Evolutionary conservation across 1,284 basidiomycete species (phyloP).

Genomic region (Naganishia sp.): DNA sequence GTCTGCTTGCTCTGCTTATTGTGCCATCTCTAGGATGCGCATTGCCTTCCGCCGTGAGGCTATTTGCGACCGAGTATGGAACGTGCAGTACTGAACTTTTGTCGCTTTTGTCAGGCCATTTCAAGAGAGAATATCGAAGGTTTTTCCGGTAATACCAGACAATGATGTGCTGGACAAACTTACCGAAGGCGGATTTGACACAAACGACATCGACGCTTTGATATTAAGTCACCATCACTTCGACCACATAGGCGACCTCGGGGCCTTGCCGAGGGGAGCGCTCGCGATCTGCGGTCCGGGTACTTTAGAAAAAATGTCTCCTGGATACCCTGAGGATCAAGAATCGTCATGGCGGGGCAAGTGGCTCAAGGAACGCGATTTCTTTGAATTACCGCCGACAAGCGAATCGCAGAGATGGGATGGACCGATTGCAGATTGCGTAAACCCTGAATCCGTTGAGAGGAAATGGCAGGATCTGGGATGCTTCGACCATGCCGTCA

Average conservation of each 20-base stretch:
- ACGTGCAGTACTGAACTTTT: no score
- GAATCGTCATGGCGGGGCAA: conserved; percentile 34
- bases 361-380: conserved; percentile 36
- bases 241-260: conserved; percentile 30
- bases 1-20: neutral
- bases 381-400: conserved; percentile 35
- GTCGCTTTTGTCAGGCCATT: neutral
- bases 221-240: conserved; percentile 37
- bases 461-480: conserved; percentile 34
- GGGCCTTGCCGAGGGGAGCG: neutral
- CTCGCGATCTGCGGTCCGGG: conserved; percentile 35
- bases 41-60: no score
- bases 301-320: conserved; percentile 35
- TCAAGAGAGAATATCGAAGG: conserved; percentile 32
- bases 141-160: conserved; percentile 31
- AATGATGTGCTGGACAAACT: conserved; percentile 34
- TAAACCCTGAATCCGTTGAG: conserved; percentile 1
- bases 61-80: no score
- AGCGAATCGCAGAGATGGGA: conserved; percentile 14
- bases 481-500: conserved; percentile 37
- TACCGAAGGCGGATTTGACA: conserved; percentile 30
- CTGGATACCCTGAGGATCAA: conserved; percentile 36
- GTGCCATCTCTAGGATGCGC: no score
- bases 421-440: conserved; percentile 3
- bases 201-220: conserved; percentile 33